A percentile compares a stretch with the other conserved stretches of the same genome.
Evolutionary conservation across 108 stramenopile genomes (phyloP).

Genomic region (Nannochloropsis gaditana): DNA sequence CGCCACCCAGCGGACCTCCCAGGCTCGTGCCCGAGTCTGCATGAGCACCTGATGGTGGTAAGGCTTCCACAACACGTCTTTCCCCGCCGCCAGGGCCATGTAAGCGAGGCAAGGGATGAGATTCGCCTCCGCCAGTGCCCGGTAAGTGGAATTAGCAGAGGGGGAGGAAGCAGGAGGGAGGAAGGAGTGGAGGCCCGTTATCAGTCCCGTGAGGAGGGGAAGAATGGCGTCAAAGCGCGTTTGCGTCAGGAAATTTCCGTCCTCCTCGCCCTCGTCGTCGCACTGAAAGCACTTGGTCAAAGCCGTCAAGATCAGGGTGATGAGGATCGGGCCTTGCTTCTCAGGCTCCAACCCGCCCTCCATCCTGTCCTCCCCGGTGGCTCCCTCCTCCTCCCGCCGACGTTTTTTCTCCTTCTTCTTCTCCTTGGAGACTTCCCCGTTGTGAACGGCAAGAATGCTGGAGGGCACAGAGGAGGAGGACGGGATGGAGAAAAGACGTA

Average conservation of each 20-base stretch:
- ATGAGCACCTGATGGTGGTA: slow-evolving; percentile 46
- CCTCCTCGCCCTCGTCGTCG: slow-evolving; percentile 31
- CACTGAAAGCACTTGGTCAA: slow-evolving; percentile 48
- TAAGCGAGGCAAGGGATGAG: slow-evolving; percentile 43
- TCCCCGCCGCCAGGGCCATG: slow-evolving; percentile 38
- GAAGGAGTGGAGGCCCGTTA: background rate
- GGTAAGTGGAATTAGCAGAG: background rate
- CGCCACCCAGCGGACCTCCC: slow-evolving; percentile 45
- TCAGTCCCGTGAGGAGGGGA: background rate
- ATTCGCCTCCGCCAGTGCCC: background rate
- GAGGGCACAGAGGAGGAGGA: background rate
- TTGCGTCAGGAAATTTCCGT: slow-evolving; percentile 36
- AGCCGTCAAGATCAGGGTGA: slow-evolving; percentile 28
- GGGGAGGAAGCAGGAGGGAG: background rate
- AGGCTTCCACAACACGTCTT: slow-evolving; percentile 48
- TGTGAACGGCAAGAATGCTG: background rate
- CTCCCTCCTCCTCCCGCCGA: background rate
- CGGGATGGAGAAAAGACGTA: background rate
- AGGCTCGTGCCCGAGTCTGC: slow-evolving; percentile 26
- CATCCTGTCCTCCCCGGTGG: background rate
- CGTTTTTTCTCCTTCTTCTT: slow-evolving; percentile 20
- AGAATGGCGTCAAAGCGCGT: slow-evolving; percentile 39
- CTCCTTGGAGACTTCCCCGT: background rate
- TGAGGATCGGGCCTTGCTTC: background rate
- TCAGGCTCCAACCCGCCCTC: background rate